Evolutionary conservation across 2,329 filamentous ascomycete species (phyloP).

Genomic region (Gaeumannomyces tritici): DNA sequence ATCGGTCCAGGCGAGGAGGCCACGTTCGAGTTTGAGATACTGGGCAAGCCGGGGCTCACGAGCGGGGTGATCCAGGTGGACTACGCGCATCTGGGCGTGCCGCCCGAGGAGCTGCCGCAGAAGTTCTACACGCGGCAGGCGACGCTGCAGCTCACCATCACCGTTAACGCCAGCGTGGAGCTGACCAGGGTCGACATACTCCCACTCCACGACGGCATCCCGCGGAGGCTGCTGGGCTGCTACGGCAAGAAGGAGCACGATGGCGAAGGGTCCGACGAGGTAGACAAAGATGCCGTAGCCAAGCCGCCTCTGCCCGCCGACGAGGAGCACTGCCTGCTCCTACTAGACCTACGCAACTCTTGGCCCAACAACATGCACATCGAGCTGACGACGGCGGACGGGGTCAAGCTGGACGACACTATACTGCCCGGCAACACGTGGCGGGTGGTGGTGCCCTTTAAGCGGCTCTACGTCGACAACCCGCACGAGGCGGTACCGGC

Average conservation of each 20-base stretch:
- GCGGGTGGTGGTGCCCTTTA: conserved; percentile 67
- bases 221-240: conserved; percentile 43
- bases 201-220: conserved; percentile 60
- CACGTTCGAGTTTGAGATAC: conserved; percentile 73
- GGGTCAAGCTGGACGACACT: conserved; percentile 39
- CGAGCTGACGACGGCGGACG: conserved; percentile 39
- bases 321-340: conserved; percentile 61
- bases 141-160: conserved; percentile 71
- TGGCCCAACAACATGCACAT: conserved; percentile 76
- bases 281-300: background rate
- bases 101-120: conserved; percentile 56
- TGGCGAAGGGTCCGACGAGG: background rate
- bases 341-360: conserved; percentile 79
- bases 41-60: conserved; percentile 78
- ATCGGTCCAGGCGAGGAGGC: conserved; percentile 60
- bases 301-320: background rate
- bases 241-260: background rate
- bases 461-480: conserved; percentile 65
- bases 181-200: conserved; percentile 71
- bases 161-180: conserved; percentile 86
- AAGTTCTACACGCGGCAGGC: conserved; percentile 80
- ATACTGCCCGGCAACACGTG: conserved; percentile 61
- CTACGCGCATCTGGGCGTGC: conserved; percentile 70
- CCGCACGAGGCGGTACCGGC: conserved; percentile 70
- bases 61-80: conserved; percentile 74